phyloP scores from a whole-genome alignment of 352 stramenopile species.

The Phytophthora capsici region DNA sequence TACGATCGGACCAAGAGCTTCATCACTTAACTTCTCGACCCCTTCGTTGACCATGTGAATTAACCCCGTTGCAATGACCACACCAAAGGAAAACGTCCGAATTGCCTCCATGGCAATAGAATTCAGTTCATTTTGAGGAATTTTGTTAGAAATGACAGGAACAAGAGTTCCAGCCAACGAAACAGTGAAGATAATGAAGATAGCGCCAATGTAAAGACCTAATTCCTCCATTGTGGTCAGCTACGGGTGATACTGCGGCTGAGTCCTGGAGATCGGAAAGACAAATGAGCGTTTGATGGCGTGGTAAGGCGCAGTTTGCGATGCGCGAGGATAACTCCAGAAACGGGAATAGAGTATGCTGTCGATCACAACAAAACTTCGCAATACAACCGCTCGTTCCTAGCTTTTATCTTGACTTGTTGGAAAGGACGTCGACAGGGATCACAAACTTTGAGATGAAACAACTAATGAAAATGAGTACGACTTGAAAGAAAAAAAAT shows the following conservation, averaged over 20 bases:
- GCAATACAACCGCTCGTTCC: too few species aligned
- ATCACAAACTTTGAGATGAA: too few species aligned
- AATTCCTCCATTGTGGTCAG: slow-evolving; percentile 33
- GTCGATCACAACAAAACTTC: not conserved
- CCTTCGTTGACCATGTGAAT: slow-evolving; percentile 74
- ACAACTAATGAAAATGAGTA: too few species aligned
- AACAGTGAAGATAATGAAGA: slow-evolving; percentile 55
- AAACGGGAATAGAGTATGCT: not conserved
- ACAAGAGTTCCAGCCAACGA: slow-evolving; percentile 41
- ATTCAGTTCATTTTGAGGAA: slow-evolving; percentile 22
- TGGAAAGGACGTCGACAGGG: too few species aligned
- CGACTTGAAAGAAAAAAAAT: too few species aligned
- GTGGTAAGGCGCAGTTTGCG: slow-evolving; percentile 11
- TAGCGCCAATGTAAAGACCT: slow-evolving; percentile 42
- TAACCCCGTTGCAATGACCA: slow-evolving; percentile 64
- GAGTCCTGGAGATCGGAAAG: not conserved
- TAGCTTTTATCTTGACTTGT: too few species aligned
- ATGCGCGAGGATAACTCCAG: slow-evolving; percentile 13
- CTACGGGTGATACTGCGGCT: not conserved
- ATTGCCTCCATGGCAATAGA: slow-evolving; percentile 48
- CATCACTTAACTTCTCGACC: slow-evolving; percentile 54
- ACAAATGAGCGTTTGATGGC: slow-evolving; percentile 14
- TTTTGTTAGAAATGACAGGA: slow-evolving; percentile 42
- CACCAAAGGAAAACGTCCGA: slow-evolving; percentile 59
- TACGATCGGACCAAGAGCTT: slow-evolving; percentile 49